phyloP scores from a whole-genome alignment of 805 yeast species.

The Metschnikowia chrysomelidarum region DNA sequence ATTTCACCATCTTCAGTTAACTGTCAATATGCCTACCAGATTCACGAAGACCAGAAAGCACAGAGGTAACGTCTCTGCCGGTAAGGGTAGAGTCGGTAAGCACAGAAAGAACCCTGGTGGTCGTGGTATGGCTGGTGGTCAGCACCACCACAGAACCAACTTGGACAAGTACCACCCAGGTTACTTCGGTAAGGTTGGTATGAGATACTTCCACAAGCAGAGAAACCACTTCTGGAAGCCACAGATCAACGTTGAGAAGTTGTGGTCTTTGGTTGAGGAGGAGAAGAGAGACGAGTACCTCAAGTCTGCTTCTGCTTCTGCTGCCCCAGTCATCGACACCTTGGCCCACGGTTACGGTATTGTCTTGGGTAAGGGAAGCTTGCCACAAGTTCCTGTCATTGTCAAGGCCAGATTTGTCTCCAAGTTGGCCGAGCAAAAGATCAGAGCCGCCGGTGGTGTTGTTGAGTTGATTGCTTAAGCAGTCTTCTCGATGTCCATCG shows the following conservation, averaged over 20 bases:
- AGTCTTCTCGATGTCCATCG: constrained; percentile 8
- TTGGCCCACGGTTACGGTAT: constrained; percentile 99
- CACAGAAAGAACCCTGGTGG: constrained; percentile 99
- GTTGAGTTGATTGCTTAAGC: constrained; percentile 96
- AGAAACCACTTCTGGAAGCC: constrained; percentile 96
- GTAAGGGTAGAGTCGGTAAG: constrained; percentile 99
- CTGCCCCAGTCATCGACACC: constrained; percentile 99
- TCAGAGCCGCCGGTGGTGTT: constrained; percentile 99
- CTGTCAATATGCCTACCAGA: constrained; percentile 86
- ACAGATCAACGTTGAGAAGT: constrained; percentile 95
- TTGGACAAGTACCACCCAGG: constrained; percentile 99
- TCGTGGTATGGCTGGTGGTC: constrained; percentile 99
- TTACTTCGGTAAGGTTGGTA: constrained; percentile 99
- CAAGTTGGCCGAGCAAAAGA: constrained; percentile 98
- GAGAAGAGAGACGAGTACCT: constrained; percentile 94
- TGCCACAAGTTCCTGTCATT: constrained; percentile 97
- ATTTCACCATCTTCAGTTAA: constrained; percentile 17
- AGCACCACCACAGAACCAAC: constrained; percentile 99
- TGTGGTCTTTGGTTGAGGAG: constrained; percentile 94
- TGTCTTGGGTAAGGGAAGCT: constrained; percentile 98
- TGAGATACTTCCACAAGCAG: constrained; percentile 99
- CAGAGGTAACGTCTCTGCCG: constrained; percentile 99
- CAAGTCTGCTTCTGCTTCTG: constrained; percentile 74
- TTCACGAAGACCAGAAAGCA: constrained; percentile 99
- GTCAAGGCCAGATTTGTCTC: constrained; percentile 99